Evolutionary conservation across 1,139 yeast species (phyloP), one percentile per base, ranked within the genome.

Genomic region (Hansenula lynferdii): DNA sequence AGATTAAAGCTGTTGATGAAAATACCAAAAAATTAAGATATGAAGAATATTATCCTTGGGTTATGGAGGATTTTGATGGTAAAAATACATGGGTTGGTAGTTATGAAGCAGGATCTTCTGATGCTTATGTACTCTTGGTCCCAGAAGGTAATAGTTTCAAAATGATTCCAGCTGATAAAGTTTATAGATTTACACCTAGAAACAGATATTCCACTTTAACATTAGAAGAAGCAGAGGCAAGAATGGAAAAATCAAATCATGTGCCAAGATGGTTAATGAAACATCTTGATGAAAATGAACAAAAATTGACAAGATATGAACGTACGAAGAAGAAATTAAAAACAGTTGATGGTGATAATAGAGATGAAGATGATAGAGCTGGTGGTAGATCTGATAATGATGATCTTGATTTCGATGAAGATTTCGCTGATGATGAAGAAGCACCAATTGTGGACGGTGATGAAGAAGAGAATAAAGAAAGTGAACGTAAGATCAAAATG

Each of bases 11-110:
- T 16, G 77, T 85, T 58, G 86, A 86, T 53, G 97, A 89, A 50
- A 77, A 75, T 10, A 90, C 87, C 45, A 74, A 94, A 45, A 83
- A 78, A 56, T 65, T 92, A 47, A 72, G 97, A 53, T 92, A 90
- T 57, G 98, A 92, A 62, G 98, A 92, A 62, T 87, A 83, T 57
- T 90, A 86, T 53, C 98, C 98, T 0, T 92, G 98, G 98, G 95
- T 94, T 16, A 69, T 94, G 71, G 97, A 90, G 64, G 98, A 94
- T 63, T 90, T 85, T 60, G 96, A 87, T 51, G 96, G 96, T 40
- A 74, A 78, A 45, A 90, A 92, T 58, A 94, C 95, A 1, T 92
- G 86, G 83, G 97, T 90, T 18, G 97, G 98, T 26, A 85, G 84
- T 51, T 90, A 86, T 62, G 98, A 92, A 64, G 98, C 97, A 1